Evolutionary conservation across 148 eudicot species (phyloP), one percentile per base, ranked within the genome.

Genomic region (Chenopodium album): DNA sequence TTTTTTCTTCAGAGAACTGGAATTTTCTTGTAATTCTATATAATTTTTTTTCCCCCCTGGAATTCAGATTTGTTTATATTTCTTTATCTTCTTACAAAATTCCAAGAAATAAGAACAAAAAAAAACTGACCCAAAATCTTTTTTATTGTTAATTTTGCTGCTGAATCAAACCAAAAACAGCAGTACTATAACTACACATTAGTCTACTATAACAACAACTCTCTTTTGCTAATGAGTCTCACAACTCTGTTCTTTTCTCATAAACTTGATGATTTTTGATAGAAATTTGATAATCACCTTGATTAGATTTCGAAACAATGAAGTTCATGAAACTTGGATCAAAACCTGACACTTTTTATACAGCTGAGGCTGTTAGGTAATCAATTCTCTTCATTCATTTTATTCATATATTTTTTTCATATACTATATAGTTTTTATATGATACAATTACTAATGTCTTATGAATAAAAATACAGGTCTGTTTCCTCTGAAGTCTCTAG

Each of bases 271-370:
- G 78, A 76, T 50, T 32, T 85, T 17, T 46, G 17, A 19, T 14
- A 56, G 9, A 50, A 76, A 17, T 71, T 66, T 65, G 32, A 19
- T 60, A 62, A 34, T 73, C 7, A 56, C 16, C 4, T 19, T 17
- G 20, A 56, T 14, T 56, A 28, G 29, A 56, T 74, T 23, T 47
- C 26, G 29, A 37, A 88, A 81, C 88, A 22, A 96, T 96, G 99
- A 96, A 96, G 94, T 96, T 90, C 77, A 96, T 96, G 99, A 96
- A 92, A 87, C 94, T 96, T 77, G 99, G 99, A 84, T 89, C 97
- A 76, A 81, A 93, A 76, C 94, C 97, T 44, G 99, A 96, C 68
- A 94, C 95, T 79, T 96, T 96, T 90, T 86, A 84, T 78, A 92
- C 97, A 50, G 76, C 88, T 76, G 99, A 96, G 71, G 87, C 91